Evolutionary conservation across 768 basidiomycete genomes (phyloP), one percentile per base, ranked within the genome.

Genomic region (Hericium coralloides): DNA sequence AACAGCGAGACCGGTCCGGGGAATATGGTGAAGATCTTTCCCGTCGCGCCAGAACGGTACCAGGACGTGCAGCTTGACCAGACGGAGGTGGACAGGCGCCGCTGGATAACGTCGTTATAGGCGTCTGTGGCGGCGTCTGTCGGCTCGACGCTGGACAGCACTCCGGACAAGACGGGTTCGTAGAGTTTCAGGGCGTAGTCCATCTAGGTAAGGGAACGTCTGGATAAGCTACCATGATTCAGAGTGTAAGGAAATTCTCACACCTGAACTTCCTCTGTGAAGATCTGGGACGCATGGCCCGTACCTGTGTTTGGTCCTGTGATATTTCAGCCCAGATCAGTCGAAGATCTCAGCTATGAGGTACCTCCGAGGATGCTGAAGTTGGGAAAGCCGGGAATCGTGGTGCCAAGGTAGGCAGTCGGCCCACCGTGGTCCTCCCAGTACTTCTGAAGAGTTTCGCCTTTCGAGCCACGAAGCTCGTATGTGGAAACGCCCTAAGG

Each of bases 341-440:
- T 12, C 20, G 15, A 36, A 3, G 20, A 41, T 45, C 23, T 20
- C 17, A 36, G 12, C 12, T n/a, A 52, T 17, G 22, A 37, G 31
- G 26, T n/a, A 68, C 70, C 72, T 20, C 59, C 55, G 9, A 73
- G 36, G 56, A 68, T 63, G 59, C 66, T 71, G 55, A 70, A 69
- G 48, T 73, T 74, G 1, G 73, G 72, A 17, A 73, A 73, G 18
- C 62, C 66, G 8, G 72, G 73, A 38, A 74, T 55, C 10, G 64
- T 54, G 3, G 69, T 68, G 15, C 72, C 70, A 20, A 56, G 56
- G 57, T 74, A 74, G 4, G 67, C 72, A 4, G 67, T 66, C 8
- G 72, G 72, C 15, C 72, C 71, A 3, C 63, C 69, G 7, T 69
- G 63, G 1, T 57, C 52, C 5, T 66, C 57, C 36, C 63, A 72